These are phyloP conservation scores for Fagopyrum tataricum DNA, from an alignment of 148 eudicot species.

Conservation along the genomic window DNA sequence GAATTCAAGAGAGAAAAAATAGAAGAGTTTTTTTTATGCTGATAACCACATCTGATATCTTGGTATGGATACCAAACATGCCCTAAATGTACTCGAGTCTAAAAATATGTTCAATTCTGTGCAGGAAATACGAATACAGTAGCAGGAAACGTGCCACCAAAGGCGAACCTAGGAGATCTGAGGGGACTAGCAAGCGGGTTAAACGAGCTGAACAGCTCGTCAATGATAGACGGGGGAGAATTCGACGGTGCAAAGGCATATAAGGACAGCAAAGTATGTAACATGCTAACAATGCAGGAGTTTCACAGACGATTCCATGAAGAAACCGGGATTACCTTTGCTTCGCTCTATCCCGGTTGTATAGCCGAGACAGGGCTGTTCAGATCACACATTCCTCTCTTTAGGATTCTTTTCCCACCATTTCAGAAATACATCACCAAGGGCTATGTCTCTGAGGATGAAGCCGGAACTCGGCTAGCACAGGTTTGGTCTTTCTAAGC, in stretches of 20 bases:
- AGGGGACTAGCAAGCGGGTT: slow-evolving; percentile 76
- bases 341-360: slow-evolving; percentile 97
- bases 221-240: slow-evolving; percentile 91
- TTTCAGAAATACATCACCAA: slow-evolving; percentile 90
- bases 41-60: too few species aligned
- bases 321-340: slow-evolving; percentile 72
- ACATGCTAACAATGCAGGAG: slow-evolving; percentile 98
- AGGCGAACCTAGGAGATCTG: slow-evolving; percentile 84
- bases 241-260: slow-evolving; percentile 96
- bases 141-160: slow-evolving; percentile 94
- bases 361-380: slow-evolving; percentile 87
- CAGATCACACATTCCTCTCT: slow-evolving; percentile 69
- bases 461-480: slow-evolving; percentile 79
- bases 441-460: slow-evolving; percentile 90
- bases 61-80: too few species aligned
- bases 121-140: slow-evolving; percentile 86
- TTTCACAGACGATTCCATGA: slow-evolving; percentile 77
- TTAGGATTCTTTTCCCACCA: slow-evolving; percentile 79
- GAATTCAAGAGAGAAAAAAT: too few species aligned
- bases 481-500: slow-evolving; percentile 38
- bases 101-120: not conserved
- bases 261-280: slow-evolving; percentile 95
- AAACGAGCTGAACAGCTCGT: slow-evolving; percentile 56
- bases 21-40: too few species aligned
- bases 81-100: not conserved